Base-by-base conservation (phyloP, 1,139 yeast species). In the Saccharomyces hybrid region DNA sequence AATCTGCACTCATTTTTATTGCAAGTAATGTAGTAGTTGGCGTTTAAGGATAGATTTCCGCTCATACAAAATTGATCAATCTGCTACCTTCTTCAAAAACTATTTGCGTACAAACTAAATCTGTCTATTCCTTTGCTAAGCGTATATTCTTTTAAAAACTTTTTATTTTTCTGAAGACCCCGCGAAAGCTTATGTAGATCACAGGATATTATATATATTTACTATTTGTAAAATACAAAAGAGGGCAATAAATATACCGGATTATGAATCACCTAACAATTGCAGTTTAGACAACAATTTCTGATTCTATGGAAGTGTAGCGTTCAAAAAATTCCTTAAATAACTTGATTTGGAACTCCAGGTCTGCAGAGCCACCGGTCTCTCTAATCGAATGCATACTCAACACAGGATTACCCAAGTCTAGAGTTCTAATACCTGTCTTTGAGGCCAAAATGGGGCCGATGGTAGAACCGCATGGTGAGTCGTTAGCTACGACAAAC, bases 351-450 rank as follows among this genome's bases (percentile, higher is more conserved):
- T 89, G 81, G 59, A 78, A 76, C 48, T 76, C 82, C 42, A 91
- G 76, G 71, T 91, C 98, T 52, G 73, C 76, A 20, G 89, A 71
- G 7, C 97, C 97, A 44, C 96, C 93, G 2, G 96, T 91, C 71
- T 93, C 99, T 70, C 99, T 81, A 56, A 89, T 85, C 1, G 96
- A 87, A 68, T 93, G 99, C 99, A 93, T 93, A 54, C 95, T 85
- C 63, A 93, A 76, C 68, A 91, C 96, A 2, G 98, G 96, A 67
- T 89, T 90, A 54, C 99, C 99, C 56, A 93, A 74, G 71, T 93
- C 99, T 57, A 93, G 73, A 2, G 97, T 89, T 67, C 96, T 80
- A 50, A 93, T 79, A 52, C 99, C 99, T 50, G 93, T 78, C 64
- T 87, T 87, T 3, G 96, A 85, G 32, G 96, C 85, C 57, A 93